Percentiles rank a stretch among this genome's conserved stretches.
Evolutionary conservation across 163 green algal genomes (phyloP).

Genomic region (Trebouxia gelatinosa): DNA sequence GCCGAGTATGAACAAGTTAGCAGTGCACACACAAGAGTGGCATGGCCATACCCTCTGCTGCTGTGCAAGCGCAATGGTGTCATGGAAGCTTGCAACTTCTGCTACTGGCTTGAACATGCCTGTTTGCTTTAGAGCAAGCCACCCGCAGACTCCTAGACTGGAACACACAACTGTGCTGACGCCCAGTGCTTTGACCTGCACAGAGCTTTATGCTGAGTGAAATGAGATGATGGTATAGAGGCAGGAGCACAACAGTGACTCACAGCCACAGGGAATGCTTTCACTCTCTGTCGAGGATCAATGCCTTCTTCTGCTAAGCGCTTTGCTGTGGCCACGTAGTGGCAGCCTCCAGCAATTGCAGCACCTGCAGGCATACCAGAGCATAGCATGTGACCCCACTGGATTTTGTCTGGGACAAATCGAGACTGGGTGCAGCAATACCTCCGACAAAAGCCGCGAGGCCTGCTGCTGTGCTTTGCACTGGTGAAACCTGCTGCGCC

Average conservation of each 20-base stretch:
- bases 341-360: slow-evolving; percentile 19
- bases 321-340: slow-evolving; percentile 33
- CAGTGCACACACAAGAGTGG: too few relatives aligned
- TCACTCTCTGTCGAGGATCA: slow-evolving; percentile 22
- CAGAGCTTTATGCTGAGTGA: neutral
- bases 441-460: slow-evolving; percentile 23
- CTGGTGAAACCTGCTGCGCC: slow-evolving; percentile 7
- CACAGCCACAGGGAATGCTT: slow-evolving; percentile 32
- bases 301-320: slow-evolving; percentile 31
- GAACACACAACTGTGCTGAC: slow-evolving; percentile 22
- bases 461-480: slow-evolving; percentile 15
- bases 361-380: neutral
- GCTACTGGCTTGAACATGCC: slow-evolving; percentile 24
- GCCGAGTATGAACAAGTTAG: too few relatives aligned
- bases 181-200: neutral
- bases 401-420: too few relatives aligned
- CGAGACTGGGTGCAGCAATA: too few relatives aligned
- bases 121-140: neutral
- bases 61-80: slow-evolving; percentile 20
- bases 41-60: slow-evolving; percentile 30
- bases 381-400: neutral
- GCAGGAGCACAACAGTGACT: neutral
- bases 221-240: neutral
- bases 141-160: slow-evolving; percentile 14
- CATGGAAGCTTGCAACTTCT: slow-evolving; percentile 22